Percentiles rank a stretch among this genome's conserved stretches.
These are phyloP conservation scores for Trifolium subterraneum DNA, from an alignment of 306 rosid species.

Conservation along the genomic window DNA sequence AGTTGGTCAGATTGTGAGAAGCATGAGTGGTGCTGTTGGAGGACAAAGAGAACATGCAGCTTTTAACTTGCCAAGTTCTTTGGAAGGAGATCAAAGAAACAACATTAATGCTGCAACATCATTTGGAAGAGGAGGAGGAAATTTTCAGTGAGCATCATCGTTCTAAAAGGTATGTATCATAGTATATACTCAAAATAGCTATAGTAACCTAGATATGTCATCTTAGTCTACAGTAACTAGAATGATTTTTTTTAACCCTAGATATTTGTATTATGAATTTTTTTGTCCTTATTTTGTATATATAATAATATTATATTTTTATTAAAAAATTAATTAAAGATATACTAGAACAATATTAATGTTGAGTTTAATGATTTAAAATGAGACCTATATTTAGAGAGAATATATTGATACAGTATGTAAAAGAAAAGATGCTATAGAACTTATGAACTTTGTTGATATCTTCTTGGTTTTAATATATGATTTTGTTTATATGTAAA, in stretches of 20 bases:
- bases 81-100: slow-evolving; percentile 57
- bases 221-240: neutral
- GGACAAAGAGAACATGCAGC: slow-evolving; percentile 46
- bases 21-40: slow-evolving; percentile 62
- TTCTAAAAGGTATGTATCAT: slow-evolving; percentile 49
- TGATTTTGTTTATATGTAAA: no score
- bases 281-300: no score
- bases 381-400: neutral
- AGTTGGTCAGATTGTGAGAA: slow-evolving; percentile 83
- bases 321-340: no score
- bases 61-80: slow-evolving; percentile 40
- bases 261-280: no score
- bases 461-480: no score
- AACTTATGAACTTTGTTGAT: no score
- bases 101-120: slow-evolving; percentile 50
- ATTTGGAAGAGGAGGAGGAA: slow-evolving; percentile 68
- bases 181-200: slow-evolving; percentile 1
- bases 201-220: neutral
- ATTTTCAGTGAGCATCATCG: slow-evolving; percentile 55
- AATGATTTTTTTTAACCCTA: neutral
- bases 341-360: no score
- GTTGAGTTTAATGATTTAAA: neutral
- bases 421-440: no score
- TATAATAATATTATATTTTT: no score
- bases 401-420: no score